Evolutionary conservation across 768 basidiomycete species (phyloP).

Genomic region (Rossbeevera mucosa): DNA sequence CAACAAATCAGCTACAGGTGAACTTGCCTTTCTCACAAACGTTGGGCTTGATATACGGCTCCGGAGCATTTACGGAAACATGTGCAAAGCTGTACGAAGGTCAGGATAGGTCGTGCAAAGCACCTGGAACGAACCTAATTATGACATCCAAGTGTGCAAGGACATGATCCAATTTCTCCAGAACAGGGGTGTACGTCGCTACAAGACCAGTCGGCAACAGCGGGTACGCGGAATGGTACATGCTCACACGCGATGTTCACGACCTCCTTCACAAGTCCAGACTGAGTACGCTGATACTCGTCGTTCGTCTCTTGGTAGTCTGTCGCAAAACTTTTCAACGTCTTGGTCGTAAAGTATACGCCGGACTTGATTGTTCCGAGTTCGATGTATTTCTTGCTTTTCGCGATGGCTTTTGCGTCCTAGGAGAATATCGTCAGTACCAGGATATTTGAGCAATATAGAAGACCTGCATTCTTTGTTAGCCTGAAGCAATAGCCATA

Average conservation of each 20-base stretch:
- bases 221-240: background rate
- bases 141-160: conserved; percentile 92
- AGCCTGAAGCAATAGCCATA: conserved; percentile 93
- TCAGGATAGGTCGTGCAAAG: background rate
- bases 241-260: conserved; percentile 83
- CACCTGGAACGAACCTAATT: conserved; percentile 53
- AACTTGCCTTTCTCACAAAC: conserved; percentile 67
- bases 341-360: conserved; percentile 80
- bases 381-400: conserved; percentile 71
- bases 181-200: conserved; percentile 89
- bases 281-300: conserved; percentile 72
- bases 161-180: conserved; percentile 78
- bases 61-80: conserved; percentile 82
- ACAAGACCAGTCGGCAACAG: background rate
- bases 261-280: conserved; percentile 84
- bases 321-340: conserved; percentile 65
- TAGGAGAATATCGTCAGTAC: conserved; percentile 26
- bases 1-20: background rate
- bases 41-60: conserved; percentile 83
- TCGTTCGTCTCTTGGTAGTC: conserved; percentile 65
- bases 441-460: background rate
- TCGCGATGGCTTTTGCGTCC: conserved; percentile 73
- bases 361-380: conserved; percentile 83
- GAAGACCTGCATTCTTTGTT: conserved; percentile 73
- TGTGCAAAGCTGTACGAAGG: conserved; percentile 72